Conservation (phyloP, 2,329 filamentous ascomycete genomes). For the Fusarium sp. region DNA sequence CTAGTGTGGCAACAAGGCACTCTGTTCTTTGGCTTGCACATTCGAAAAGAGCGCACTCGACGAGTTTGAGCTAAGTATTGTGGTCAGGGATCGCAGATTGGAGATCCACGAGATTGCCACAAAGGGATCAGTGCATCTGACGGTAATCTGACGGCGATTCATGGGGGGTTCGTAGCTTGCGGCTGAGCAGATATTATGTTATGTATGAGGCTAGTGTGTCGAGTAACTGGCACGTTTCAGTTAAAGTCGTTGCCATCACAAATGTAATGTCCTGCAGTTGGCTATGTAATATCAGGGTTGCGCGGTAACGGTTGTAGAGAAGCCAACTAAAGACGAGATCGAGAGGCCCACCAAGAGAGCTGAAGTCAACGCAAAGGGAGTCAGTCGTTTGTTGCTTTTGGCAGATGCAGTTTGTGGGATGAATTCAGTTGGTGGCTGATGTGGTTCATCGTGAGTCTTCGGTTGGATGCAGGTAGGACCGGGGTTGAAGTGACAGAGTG, state of each 20-base stretch:
- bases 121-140: conserved; percentile 39
- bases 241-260: conserved; percentile 13
- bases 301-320: conserved; percentile 19
- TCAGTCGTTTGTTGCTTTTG: conserved; percentile 3
- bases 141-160: conserved; percentile 30
- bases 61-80: neutral
- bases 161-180: conserved; percentile 20
- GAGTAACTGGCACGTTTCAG: conserved; percentile 38
- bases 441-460: conserved; percentile 16
- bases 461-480: conserved; percentile 9
- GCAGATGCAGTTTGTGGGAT: neutral
- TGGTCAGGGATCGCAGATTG: conserved; percentile 27
- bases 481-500: conserved; percentile 22
- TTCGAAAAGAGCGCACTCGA: neutral
- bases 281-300: conserved; percentile 6
- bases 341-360: conserved; percentile 13
- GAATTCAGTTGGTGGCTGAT: conserved; percentile 26
- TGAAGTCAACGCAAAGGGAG: conserved; percentile 5
- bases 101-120: conserved; percentile 23
- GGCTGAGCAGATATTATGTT: conserved; percentile 27
- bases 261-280: neutral
- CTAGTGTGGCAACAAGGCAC: neutral
- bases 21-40: neutral
- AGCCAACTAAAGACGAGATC: conserved; percentile 8
- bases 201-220: conserved; percentile 44